These are phyloP conservation scores for Clathrospora elynae DNA, from an alignment of 2,329 filamentous ascomycete genomes.

Conservation along the genomic window DNA sequence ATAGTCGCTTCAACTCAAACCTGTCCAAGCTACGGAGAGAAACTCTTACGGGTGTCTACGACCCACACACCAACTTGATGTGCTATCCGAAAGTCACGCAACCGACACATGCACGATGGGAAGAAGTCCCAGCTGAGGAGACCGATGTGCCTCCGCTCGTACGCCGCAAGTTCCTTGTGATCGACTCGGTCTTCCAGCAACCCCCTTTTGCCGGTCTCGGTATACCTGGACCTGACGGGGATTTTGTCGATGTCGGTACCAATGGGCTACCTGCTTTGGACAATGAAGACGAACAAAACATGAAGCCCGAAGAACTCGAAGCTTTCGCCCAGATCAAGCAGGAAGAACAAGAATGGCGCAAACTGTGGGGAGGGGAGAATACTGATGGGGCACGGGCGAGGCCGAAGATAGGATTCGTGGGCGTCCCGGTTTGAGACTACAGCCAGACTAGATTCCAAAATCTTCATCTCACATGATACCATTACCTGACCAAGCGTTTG, in stretches of 20 bases:
- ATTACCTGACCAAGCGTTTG: no score
- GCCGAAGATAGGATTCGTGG: slow-evolving; percentile 56
- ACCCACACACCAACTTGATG: slow-evolving; percentile 91
- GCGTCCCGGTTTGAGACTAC: slow-evolving; percentile 53
- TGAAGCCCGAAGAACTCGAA: slow-evolving; percentile 71
- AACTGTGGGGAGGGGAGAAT: slow-evolving; percentile 72
- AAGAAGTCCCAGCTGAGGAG: slow-evolving; percentile 63
- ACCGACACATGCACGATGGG: slow-evolving; percentile 82
- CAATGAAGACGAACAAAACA: slow-evolving; percentile 67
- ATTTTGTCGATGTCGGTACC: slow-evolving; percentile 54
- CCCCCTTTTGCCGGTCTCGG: slow-evolving; percentile 63
- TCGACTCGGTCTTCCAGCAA: slow-evolving; percentile 65
- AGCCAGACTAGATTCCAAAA: not conserved
- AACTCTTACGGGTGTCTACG: slow-evolving; percentile 80
- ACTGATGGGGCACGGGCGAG: slow-evolving; percentile 56
- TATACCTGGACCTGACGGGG: slow-evolving; percentile 63
- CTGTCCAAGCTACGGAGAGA: slow-evolving; percentile 70
- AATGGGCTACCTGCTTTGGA: slow-evolving; percentile 67
- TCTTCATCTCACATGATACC: not conserved
- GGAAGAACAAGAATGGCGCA: slow-evolving; percentile 73
- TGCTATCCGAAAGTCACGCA: slow-evolving; percentile 89
- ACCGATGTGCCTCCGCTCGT: slow-evolving; percentile 59
- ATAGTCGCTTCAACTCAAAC: slow-evolving; percentile 80
- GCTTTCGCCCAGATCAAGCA: slow-evolving; percentile 72
- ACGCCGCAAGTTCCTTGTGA: slow-evolving; percentile 65